Base-by-base conservation (phyloP, 164 flowering plant genomes). In the Warburgia ugandensis region DNA sequence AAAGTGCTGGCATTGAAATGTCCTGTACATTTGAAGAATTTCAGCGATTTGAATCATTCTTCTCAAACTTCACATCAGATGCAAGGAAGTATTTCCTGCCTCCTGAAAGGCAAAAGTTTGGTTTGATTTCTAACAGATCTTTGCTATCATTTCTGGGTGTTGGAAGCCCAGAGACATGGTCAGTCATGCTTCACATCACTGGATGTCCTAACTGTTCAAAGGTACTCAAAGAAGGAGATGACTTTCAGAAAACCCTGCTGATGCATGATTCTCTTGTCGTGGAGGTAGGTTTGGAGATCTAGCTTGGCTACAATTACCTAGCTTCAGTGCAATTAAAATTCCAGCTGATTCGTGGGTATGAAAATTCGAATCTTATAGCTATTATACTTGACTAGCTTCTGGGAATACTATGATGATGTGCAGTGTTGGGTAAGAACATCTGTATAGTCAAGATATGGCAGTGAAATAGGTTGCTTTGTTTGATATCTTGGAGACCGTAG, bases 141-240 rank as follows among this genome's bases (percentile, higher is more conserved):
- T 56, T 92, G 73, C 77, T 85, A 46, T 58, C 81, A n/a, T 58
- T 68, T 54, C 66, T 92, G 52, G 79, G 76, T 44, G 50, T 77
- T 59, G 65, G 37, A 56, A 71, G 60, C 59, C 64, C 76, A 37
- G 72, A 55, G 50, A 52, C 90, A 46, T 83, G 96, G 96, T 60
- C 65, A 33, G 65, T 68, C 49, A 63, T 76, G 63, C 65, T 76
- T 47, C 59, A 76, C 50, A 61, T 60, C 50, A 59, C 76, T 16
- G 91, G 90, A 55, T 87, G 95, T 51, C 83, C 90, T 8, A 67
- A 73, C 58, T 83, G 94, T 74, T 70, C 75, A 35, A 73, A 66
- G 73, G 53, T 69, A 41, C 49, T 86, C 29, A 68, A 64, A 54
- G 80, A 81, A 36, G 77, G 47, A 13, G 77, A 73, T 60, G 78